Evolutionary conservation across 2,329 filamentous ascomycete genomes (phyloP).

Genomic region (Sarocladium strictum): DNA sequence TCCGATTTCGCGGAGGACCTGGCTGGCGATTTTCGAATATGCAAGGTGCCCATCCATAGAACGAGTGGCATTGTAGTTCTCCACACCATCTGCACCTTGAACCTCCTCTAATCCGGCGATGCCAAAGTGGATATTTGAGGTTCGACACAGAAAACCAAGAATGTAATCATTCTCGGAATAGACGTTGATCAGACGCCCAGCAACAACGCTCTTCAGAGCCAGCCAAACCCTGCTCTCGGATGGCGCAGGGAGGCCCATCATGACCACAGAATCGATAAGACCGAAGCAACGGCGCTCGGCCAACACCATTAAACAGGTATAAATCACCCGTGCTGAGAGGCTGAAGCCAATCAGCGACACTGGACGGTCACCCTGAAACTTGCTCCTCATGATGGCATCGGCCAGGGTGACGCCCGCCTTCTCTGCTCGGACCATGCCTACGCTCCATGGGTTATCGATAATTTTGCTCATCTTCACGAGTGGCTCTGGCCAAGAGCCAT

Average conservation of each 20-base stretch:
- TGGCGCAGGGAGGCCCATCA: slow-evolving; percentile 79
- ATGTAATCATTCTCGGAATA: slow-evolving; percentile 85
- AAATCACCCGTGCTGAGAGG: slow-evolving; percentile 77
- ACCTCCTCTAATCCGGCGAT: slow-evolving; percentile 78
- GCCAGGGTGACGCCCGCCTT: slow-evolving; percentile 68
- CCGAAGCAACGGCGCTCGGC: slow-evolving; percentile 81
- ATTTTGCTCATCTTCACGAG: slow-evolving; percentile 65
- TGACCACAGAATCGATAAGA: slow-evolving; percentile 74
- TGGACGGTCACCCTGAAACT: slow-evolving; percentile 74
- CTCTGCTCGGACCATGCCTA: slow-evolving; percentile 69
- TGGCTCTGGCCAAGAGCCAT: slow-evolving; percentile 54
- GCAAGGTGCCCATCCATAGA: slow-evolving; percentile 63
- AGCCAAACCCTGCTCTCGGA: slow-evolving; percentile 69
- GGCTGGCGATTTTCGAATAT: slow-evolving; percentile 62
- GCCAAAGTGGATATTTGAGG: slow-evolving; percentile 73
- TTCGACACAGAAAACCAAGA: slow-evolving; percentile 81
- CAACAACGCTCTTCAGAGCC: slow-evolving; percentile 69
- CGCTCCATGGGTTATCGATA: slow-evolving; percentile 75
- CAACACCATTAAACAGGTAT: slow-evolving; percentile 71
- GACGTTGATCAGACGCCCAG: slow-evolving; percentile 82
- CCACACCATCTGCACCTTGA: slow-evolving; percentile 56
- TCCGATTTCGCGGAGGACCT: slow-evolving; percentile 59
- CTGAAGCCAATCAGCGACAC: slow-evolving; percentile 79
- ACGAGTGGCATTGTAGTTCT: slow-evolving; percentile 63
- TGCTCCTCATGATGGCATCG: slow-evolving; percentile 70